Conservation (phyloP, 2,329 filamentous ascomycete genomes). For the Chaetoscypha palmicola region DNA sequence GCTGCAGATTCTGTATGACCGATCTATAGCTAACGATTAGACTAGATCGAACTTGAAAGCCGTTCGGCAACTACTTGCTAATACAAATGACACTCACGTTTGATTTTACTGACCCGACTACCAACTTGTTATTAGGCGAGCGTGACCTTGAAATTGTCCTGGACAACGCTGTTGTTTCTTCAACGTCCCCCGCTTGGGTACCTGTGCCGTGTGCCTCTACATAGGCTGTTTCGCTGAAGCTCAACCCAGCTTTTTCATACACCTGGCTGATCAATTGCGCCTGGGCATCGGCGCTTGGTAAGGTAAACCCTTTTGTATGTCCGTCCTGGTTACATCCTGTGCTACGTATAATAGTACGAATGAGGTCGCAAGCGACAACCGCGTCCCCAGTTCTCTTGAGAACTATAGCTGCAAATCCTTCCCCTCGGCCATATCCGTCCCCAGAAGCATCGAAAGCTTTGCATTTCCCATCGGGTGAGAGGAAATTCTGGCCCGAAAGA, state of each 20-base stretch:
- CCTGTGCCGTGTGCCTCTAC: slow-evolving; percentile 13
- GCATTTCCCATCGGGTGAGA: slow-evolving; percentile 26
- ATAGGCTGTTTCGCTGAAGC: slow-evolving; percentile 1
- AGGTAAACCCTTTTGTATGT: background rate
- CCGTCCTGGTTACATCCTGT: background rate
- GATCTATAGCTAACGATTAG: too few relatives aligned
- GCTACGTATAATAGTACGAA: background rate
- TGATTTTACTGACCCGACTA: too few relatives aligned
- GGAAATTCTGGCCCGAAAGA: too few relatives aligned
- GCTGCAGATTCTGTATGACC: too few relatives aligned
- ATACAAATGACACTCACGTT: too few relatives aligned
- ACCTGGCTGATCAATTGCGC: background rate
- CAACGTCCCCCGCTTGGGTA: slow-evolving; percentile 12
- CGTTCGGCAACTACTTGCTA: too few relatives aligned
- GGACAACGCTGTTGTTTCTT: too few relatives aligned
- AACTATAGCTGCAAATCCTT: slow-evolving; percentile 48
- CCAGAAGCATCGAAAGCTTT: slow-evolving; percentile 49
- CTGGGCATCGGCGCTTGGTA: background rate
- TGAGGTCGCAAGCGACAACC: background rate
- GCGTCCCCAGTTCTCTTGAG: background rate
- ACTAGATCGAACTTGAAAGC: too few relatives aligned
- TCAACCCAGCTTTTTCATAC: background rate
- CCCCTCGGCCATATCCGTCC: slow-evolving; percentile 56
- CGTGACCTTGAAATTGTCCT: too few relatives aligned
- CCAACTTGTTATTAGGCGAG: too few relatives aligned